These are phyloP conservation scores for Canariomyces notabilis DNA, from an alignment of 2,329 filamentous ascomycete species.

Conservation along the genomic window DNA sequence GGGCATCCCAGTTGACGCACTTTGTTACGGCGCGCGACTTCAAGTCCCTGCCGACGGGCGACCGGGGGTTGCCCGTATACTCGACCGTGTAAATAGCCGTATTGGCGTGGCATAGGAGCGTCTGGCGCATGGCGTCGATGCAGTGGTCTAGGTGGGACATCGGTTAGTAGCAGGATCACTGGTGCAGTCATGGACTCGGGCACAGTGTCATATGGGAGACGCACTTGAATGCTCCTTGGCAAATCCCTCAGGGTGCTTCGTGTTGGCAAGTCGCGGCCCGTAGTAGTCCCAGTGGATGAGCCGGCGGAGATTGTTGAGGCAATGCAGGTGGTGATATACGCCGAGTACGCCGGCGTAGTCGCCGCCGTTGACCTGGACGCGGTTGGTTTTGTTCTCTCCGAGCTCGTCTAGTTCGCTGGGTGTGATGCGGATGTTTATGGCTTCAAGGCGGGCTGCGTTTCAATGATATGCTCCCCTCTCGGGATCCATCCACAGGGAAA, in stretches of 20 bases:
- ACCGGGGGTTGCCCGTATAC: not conserved
- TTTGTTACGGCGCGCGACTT: not conserved
- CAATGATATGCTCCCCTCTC: not conserved
- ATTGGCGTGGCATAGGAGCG: not conserved
- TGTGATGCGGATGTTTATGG: not conserved
- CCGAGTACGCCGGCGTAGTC: not conserved
- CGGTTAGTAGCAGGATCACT: too few species aligned
- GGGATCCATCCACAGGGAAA: not conserved
- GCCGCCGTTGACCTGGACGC: conserved; percentile 1
- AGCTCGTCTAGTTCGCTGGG: not conserved
- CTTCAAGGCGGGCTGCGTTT: not conserved
- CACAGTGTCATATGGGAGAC: too few species aligned
- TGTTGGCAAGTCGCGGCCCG: not conserved
- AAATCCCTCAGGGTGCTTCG: not conserved
- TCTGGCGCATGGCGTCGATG: not conserved
- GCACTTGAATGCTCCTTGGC: not conserved
- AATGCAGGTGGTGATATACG: conserved; percentile 6
- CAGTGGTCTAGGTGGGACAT: not conserved
- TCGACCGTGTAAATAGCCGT: not conserved
- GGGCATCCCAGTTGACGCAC: conserved; percentile 3
- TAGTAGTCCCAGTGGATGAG: conserved; percentile 9
- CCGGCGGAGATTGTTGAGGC: conserved; percentile 8
- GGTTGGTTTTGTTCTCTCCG: conserved; percentile 1
- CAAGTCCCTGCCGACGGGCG: not conserved
- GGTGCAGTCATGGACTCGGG: too few species aligned